Conservation (phyloP, 768 basidiomycete genomes). For the Calocera viscosa region DNA sequence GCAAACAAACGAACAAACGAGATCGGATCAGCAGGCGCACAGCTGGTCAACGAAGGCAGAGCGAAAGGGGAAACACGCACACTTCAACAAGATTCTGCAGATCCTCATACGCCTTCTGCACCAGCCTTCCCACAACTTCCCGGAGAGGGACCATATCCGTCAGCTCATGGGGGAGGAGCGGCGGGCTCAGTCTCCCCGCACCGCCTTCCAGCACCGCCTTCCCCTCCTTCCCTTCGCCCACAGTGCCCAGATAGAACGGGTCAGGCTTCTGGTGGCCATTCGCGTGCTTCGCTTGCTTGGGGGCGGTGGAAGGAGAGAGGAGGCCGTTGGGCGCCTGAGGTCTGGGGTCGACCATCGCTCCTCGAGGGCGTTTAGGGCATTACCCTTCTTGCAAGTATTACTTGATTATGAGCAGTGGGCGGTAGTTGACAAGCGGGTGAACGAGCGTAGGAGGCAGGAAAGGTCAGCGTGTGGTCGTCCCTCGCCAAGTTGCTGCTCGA, state of each 20-base stretch:
- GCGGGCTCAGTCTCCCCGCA: not conserved
- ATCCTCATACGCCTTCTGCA: conserved; percentile 71
- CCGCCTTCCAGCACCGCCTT: not conserved
- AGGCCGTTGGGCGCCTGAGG: not conserved
- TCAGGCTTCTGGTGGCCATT: not conserved
- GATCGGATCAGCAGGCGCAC: not conserved
- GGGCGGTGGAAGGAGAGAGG: not conserved
- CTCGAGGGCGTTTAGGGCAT: too few species aligned
- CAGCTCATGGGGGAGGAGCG: not conserved
- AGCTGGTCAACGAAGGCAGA: not conserved
- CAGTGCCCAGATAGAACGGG: too few species aligned
- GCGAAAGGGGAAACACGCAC: conserved; percentile 34
- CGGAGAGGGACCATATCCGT: conserved; percentile 40
- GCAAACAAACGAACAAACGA: not conserved
- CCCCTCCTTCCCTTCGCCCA: too few species aligned
- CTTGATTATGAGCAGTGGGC: too few species aligned
- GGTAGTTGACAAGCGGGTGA: too few species aligned
- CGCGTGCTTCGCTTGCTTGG: not conserved
- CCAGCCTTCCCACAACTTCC: conserved; percentile 61
- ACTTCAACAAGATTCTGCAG: conserved; percentile 75
- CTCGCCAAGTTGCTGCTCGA: too few species aligned
- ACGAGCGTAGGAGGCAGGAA: too few species aligned
- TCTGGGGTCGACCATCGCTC: too few species aligned
- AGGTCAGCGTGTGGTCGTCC: too few species aligned
- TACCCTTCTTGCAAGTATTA: too few species aligned